Percentiles rank a stretch among this genome's conserved stretches.
phyloP scores from a whole-genome alignment of 192 early-diverging fungal genomes.

The Backusella morwellensis region DNA sequence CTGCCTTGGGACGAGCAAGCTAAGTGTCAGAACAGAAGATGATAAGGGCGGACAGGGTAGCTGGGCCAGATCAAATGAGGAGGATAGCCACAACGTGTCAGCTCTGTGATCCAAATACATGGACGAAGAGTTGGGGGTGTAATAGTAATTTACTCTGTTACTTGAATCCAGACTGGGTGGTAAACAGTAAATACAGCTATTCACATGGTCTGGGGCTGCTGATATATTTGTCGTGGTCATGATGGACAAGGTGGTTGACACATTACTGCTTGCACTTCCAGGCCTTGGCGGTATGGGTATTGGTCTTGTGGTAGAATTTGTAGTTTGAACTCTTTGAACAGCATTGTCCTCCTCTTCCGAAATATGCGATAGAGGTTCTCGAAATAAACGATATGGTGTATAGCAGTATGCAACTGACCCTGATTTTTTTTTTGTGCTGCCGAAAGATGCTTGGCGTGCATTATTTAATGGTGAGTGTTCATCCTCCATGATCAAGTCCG shows the following conservation, averaged over 20 bases:
- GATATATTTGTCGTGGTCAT: not conserved
- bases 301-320: not conserved
- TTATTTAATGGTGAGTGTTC: slow-evolving; percentile 17
- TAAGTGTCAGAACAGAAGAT: not conserved
- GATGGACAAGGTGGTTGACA: not conserved
- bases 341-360: slow-evolving; percentile 24
- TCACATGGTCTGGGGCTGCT: not conserved
- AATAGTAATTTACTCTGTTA: not conserved
- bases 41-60: not conserved
- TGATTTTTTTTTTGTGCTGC: slow-evolving; percentile 1
- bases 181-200: not conserved
- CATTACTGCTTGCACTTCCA: not conserved
- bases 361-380: slow-evolving; percentile 21
- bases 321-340: not conserved
- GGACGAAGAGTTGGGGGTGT: not conserved
- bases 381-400: slow-evolving; percentile 25
- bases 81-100: not conserved
- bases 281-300: not conserved
- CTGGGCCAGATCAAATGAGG: not conserved
- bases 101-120: not conserved
- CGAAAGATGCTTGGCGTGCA: not conserved
- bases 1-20: not conserved
- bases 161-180: not conserved
- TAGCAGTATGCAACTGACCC: slow-evolving; percentile 4
- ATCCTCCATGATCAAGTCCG: not conserved